phyloP scores from a whole-genome alignment of 768 basidiomycete genomes.

The Mycena alexandri region DNA sequence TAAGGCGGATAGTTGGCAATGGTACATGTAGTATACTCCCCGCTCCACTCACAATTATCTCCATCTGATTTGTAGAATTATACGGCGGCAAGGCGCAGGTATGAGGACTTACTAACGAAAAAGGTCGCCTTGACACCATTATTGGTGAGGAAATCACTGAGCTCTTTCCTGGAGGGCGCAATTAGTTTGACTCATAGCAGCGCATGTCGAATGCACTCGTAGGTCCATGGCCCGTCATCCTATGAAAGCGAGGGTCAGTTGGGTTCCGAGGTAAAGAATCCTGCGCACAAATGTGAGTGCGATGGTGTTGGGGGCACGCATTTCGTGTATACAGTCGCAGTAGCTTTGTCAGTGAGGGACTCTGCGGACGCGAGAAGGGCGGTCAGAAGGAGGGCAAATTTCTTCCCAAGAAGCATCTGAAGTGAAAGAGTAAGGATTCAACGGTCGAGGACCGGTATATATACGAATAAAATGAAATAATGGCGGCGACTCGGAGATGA shows the following conservation, averaged over 20 bases:
- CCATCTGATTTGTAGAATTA: constrained; percentile 30
- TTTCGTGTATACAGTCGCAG: neutral
- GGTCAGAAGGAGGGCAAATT: neutral
- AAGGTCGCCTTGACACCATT: constrained; percentile 44
- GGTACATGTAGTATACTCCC: neutral
- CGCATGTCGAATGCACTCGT: constrained; percentile 8
- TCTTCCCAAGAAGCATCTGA: neutral
- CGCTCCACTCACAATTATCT: constrained; percentile 34
- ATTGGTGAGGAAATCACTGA: constrained; percentile 27
- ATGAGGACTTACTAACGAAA: constrained; percentile 43
- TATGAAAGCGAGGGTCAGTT: neutral
- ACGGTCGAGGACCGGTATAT: neutral
- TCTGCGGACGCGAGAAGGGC: neutral
- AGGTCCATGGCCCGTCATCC: constrained; percentile 36
- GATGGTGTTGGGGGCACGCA: constrained; percentile 25
- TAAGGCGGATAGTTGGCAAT: constrained; percentile 9
- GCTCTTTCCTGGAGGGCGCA: constrained; percentile 3
- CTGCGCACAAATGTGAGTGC: constrained; percentile 36
- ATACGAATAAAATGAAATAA: neutral
- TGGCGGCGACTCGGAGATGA: neutral
- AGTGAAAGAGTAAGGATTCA: neutral
- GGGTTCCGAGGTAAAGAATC: neutral
- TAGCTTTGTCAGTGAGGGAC: neutral
- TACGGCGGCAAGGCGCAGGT: neutral
- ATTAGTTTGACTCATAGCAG: neutral